Evolutionary conservation across 345 rosid species (phyloP).

Genomic region (Citrus trifoliata): DNA sequence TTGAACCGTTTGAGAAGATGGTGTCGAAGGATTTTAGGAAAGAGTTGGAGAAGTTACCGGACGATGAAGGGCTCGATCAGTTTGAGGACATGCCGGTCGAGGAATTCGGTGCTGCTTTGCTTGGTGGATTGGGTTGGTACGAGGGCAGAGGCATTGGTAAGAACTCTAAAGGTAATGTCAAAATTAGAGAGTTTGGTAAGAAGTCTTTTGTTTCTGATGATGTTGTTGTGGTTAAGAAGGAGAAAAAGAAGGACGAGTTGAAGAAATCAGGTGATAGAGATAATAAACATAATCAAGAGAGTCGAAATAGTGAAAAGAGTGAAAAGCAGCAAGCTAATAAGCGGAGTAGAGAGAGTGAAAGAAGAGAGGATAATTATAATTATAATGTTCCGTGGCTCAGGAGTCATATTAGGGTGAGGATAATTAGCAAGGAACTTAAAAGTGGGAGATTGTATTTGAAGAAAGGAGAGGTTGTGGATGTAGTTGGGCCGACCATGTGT

Average conservation of each 20-base stretch:
- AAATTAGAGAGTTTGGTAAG: slow-evolving; percentile 49
- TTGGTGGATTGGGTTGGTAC: slow-evolving; percentile 85
- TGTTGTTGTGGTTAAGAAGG: slow-evolving; percentile 1
- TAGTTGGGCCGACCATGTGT: slow-evolving; percentile 65
- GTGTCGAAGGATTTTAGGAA: slow-evolving; percentile 45
- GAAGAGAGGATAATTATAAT: slow-evolving; percentile 16
- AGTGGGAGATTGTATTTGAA: slow-evolving; percentile 74
- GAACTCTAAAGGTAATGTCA: slow-evolving; percentile 69
- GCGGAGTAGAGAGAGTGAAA: slow-evolving; percentile 19
- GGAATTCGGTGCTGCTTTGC: slow-evolving; percentile 64
- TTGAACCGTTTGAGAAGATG: slow-evolving; percentile 32
- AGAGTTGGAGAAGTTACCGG: slow-evolving; percentile 54
- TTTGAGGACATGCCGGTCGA: slow-evolving; percentile 73
- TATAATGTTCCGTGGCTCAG: slow-evolving; percentile 52
- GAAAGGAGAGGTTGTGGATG: slow-evolving; percentile 83
- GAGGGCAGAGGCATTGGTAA: slow-evolving; percentile 84
- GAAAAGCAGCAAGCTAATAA: slow-evolving; percentile 23
- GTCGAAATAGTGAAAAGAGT: slow-evolving; percentile 16
- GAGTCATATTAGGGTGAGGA: slow-evolving; percentile 70
- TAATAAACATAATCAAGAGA: neutral
- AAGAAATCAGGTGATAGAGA: slow-evolving; percentile 1
- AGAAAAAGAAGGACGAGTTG: slow-evolving; percentile 18
- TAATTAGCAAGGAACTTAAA: slow-evolving; percentile 63
- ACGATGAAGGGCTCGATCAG: slow-evolving; percentile 70
- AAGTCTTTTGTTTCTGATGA: slow-evolving; percentile 25